A percentile compares a stretch with the other conserved stretches of the same genome.
Conservation (phyloP, 768 basidiomycete species). For the Trametes cubensis region DNA sequence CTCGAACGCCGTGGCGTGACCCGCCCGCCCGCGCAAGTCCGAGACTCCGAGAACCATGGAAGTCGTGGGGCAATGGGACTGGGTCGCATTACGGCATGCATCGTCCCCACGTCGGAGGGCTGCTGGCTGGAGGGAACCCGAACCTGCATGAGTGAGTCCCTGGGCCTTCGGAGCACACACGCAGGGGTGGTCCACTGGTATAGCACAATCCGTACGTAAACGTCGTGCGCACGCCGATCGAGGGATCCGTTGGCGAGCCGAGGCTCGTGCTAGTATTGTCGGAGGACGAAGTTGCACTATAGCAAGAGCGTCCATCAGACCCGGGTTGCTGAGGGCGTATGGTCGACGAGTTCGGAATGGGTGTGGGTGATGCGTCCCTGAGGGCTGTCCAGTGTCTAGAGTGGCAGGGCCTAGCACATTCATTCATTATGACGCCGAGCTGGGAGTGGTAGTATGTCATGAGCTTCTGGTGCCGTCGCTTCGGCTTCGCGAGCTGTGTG, state of each 20-base stretch:
- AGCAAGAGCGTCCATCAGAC: neutral
- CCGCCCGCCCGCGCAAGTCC: neutral
- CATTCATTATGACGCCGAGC: too few species aligned
- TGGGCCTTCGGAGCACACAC: too few species aligned
- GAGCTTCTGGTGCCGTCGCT: neutral
- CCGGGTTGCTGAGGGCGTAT: too few species aligned
- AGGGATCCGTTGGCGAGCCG: neutral
- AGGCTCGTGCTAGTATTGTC: neutral
- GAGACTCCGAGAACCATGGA: constrained; percentile 1
- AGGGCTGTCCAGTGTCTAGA: neutral
- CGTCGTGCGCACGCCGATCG: constrained; percentile 8
- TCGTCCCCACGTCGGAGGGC: too few species aligned
- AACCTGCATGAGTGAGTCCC: too few species aligned
- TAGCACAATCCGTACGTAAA: constrained; percentile 7
- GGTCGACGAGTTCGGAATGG: too few species aligned
- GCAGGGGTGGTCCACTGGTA: too few species aligned
- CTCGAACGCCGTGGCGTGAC: neutral
- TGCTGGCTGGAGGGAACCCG: too few species aligned
- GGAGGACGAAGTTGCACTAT: too few species aligned
- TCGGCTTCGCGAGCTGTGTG: neutral
- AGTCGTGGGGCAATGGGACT: neutral
- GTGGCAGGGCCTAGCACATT: too few species aligned
- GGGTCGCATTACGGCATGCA: neutral
- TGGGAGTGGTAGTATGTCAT: too few species aligned
- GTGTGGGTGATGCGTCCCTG: neutral